phyloP scores from a whole-genome alignment of 164 flowering plant genomes.

The Vitis rupestris region DNA sequence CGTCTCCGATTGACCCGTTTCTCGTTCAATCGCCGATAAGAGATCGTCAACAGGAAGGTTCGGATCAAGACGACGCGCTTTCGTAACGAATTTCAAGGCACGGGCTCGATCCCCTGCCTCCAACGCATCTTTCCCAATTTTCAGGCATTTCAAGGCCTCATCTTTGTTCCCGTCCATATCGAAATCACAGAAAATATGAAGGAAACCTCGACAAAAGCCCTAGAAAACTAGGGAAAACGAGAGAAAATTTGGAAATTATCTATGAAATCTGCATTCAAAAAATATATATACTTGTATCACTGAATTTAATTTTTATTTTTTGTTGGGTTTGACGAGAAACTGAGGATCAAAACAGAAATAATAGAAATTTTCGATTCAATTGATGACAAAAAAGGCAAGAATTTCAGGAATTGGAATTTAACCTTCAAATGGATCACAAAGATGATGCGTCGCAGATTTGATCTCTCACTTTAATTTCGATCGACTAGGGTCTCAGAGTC shows the following conservation, averaged over 20 bases:
- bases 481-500: too few relatives aligned
- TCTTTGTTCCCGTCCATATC: conserved; percentile 92
- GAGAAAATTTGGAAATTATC: neutral
- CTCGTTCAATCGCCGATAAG: conserved; percentile 31
- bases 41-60: conserved; percentile 58
- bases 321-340: too few relatives aligned
- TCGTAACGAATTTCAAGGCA: conserved; percentile 65
- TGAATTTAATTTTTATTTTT: too few relatives aligned
- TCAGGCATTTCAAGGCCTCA: conserved; percentile 77
- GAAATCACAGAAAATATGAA: neutral
- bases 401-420: too few relatives aligned
- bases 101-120: conserved; percentile 61
- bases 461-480: too few relatives aligned
- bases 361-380: too few relatives aligned
- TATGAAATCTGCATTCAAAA: neutral
- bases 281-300: too few relatives aligned
- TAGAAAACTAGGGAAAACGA: conserved; percentile 1
- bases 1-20: conserved; percentile 16
- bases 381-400: too few relatives aligned
- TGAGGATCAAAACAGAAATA: too few relatives aligned
- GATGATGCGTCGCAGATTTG: too few relatives aligned
- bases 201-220: neutral
- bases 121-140: conserved; percentile 62
- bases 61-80: conserved; percentile 87
- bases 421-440: too few relatives aligned